These are phyloP conservation scores for Flaveria linearis DNA, from an alignment of 129 eudicot species.

Conservation along the genomic window DNA sequence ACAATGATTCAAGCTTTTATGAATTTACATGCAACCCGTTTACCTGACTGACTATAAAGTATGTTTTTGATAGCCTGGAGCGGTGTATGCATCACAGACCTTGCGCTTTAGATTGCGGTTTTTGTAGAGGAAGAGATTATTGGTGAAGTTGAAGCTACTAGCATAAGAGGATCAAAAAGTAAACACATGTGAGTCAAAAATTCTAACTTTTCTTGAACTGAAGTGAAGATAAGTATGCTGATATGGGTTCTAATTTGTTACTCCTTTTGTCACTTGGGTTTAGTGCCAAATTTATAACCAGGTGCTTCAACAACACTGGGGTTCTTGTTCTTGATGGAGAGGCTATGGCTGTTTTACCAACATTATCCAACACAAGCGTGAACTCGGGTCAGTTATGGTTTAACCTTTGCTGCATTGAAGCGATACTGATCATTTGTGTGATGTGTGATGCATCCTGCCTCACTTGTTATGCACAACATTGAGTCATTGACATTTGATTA, in stretches of 20 bases:
- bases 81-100: constrained; percentile 80
- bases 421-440: not conserved
- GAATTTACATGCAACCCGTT: not conserved
- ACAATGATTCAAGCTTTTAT: not conserved
- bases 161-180: constrained; percentile 52
- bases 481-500: not conserved
- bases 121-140: constrained; percentile 63
- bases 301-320: constrained; percentile 52
- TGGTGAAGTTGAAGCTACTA: constrained; percentile 63
- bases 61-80: constrained; percentile 68
- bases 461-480: not conserved
- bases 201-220: not conserved
- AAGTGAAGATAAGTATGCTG: not conserved
- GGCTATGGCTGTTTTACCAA: constrained; percentile 75
- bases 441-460: not conserved
- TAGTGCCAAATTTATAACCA: constrained; percentile 78
- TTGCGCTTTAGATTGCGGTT: constrained; percentile 72
- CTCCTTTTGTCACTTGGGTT: constrained; percentile 14
- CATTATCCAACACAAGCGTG: constrained; percentile 33
- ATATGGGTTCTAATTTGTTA: constrained; percentile 6
- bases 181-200: constrained; percentile 56
- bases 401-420: not conserved
- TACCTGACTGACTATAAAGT: not conserved
- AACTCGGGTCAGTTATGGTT: constrained; percentile 14
- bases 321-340: constrained; percentile 73